Evolutionary conservation across 768 basidiomycete genomes (phyloP), one percentile per base, ranked within the genome.

Genomic region (Tylopilus plumbeoviolaceoides): DNA sequence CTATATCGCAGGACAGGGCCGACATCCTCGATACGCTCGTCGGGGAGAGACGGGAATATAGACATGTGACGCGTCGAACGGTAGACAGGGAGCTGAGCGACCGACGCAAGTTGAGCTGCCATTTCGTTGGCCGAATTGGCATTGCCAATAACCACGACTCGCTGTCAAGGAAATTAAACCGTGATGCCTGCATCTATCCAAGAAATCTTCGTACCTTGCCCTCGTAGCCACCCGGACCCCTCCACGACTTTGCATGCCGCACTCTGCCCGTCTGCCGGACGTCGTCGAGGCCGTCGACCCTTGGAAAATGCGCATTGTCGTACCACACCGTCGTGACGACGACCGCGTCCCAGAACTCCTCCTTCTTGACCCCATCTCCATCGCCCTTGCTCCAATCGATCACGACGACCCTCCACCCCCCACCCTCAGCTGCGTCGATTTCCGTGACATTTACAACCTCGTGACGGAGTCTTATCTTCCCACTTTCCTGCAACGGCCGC

Each of bases 121-220:
- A 81, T 76, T 45, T 81, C 80, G 56, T 81, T 81, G 33, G 72
- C 70, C 2, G 79, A 80, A 46, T 80, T 78, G 18, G 76, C 80
- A 21, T 80, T 80, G 11, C 76, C 80, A 4, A 81, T 62, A 10
- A 81, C 70, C 1, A 79, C 68, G 20, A 73, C 68, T 17, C 73
- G 72, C 80, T 81, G 36, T 15, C 35, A 43, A 5, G 5, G 14
- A 35, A 23, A 11, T 39, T 20, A n/a, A 39, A 39, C 38, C 28
- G 28, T 30, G 28, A 30, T 7, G 10, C 3, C 28, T 7, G 28
- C 28, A 10, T 7, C 10, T 30, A 30, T 30, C 28, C 28, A 30
- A 30, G 7, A 12, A 20, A 21, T 11, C 20, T 1, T 11, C 39
- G 1, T 40, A 40, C 39, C 39, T 40, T 40, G 48, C 57, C 62